Percentiles rank a stretch among this genome's conserved stretches.
phyloP scores from a whole-genome alignment of 495 filamentous ascomycete species.

The Cladorrhinum samala region DNA sequence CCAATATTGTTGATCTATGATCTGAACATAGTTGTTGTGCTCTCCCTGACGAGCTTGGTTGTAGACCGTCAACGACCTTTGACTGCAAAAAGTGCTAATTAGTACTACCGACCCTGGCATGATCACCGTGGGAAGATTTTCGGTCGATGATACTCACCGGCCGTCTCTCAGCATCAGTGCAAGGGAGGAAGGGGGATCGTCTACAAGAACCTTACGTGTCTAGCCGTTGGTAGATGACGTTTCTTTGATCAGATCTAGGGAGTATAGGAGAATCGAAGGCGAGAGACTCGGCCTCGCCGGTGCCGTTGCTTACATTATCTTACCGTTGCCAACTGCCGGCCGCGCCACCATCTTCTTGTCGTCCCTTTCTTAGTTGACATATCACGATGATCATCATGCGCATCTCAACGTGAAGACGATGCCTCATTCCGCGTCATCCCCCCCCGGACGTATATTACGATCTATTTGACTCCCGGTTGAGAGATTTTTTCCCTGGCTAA shows the following conservation, averaged over 20 bases:
- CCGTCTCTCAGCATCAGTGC: neutral
- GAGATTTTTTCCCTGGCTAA: no score
- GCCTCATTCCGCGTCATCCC: neutral
- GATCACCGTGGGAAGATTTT: constrained; percentile 6
- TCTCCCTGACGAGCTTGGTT: no score
- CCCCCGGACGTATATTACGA: no score
- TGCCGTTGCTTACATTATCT: neutral
- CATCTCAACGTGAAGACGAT: neutral
- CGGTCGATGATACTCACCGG: constrained; percentile 12
- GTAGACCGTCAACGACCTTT: neutral
- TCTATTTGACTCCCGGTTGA: no score
- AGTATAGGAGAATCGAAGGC: constrained; percentile 3
- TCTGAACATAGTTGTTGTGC: constrained; percentile 1
- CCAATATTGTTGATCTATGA: no score
- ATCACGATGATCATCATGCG: constrained; percentile 2
- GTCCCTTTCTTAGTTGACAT: neutral
- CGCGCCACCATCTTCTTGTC: neutral
- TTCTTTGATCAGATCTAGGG: neutral
- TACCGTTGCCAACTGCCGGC: constrained; percentile 7
- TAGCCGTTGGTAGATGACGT: neutral
- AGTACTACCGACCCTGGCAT: constrained; percentile 1
- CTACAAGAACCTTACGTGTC: neutral
- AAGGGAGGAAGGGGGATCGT: neutral
- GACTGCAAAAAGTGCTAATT: neutral
- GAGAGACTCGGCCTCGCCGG: constrained; percentile 13